Evolutionary conservation across 106 monocot species (phyloP).

Genomic region (Allium cepa): DNA sequence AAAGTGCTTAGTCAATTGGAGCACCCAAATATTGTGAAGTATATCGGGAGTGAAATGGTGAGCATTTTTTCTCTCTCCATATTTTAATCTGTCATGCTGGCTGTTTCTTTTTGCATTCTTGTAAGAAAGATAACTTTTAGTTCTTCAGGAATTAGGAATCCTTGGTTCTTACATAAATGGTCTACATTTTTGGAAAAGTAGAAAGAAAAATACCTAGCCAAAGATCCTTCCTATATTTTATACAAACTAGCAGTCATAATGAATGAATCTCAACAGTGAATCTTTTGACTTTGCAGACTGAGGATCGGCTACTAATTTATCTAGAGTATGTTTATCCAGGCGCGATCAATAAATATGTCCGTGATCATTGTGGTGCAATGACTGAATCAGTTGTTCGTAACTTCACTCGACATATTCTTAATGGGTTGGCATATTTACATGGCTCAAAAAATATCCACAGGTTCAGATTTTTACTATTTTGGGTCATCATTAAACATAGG

Average conservation of each 20-base stretch:
- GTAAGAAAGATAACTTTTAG: too few species aligned
- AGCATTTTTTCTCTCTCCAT: slow-evolving; percentile 16
- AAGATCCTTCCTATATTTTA: too few species aligned
- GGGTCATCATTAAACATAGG: slow-evolving; percentile 1
- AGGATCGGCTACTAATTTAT: slow-evolving; percentile 79
- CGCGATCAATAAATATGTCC: slow-evolving; percentile 85
- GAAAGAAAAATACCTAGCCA: too few species aligned
- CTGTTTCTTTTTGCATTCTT: too few species aligned
- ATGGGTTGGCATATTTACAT: slow-evolving; percentile 80
- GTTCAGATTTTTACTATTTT: slow-evolving; percentile 23
- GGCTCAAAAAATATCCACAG: slow-evolving; percentile 75
- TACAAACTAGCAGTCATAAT: background rate
- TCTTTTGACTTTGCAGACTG: slow-evolving; percentile 41
- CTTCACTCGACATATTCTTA: slow-evolving; percentile 94
- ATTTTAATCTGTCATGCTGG: background rate
- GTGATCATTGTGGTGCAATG: slow-evolving; percentile 77
- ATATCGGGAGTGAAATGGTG: slow-evolving; percentile 93
- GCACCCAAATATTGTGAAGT: slow-evolving; percentile 94
- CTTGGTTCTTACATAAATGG: too few species aligned
- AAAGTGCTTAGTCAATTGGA: slow-evolving; percentile 85
- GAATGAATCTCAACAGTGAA: slow-evolving; percentile 1
- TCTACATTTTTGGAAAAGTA: too few species aligned
- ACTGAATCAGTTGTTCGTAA: slow-evolving; percentile 96
- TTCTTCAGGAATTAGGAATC: too few species aligned
- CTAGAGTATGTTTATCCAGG: slow-evolving; percentile 94